These are phyloP conservation scores for Blepharisma stoltei DNA, from an alignment of 73 alveolate genomes.

Conservation along the genomic window DNA sequence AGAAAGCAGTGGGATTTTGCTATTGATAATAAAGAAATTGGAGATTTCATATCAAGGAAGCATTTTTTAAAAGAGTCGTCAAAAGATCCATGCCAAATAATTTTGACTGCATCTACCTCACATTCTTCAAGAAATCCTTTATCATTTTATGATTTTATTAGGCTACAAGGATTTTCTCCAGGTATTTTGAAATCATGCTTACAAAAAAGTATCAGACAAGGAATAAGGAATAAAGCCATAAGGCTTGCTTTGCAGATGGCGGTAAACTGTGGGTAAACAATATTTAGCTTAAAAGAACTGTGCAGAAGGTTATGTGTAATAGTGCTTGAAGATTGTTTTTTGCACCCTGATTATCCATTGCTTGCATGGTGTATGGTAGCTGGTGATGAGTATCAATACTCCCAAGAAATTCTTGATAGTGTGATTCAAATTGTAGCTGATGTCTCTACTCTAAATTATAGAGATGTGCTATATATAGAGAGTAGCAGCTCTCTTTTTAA, in stretches of 20 bases:
- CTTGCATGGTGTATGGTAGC: slow-evolving; percentile 25
- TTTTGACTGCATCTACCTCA: not conserved
- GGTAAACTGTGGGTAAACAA: slow-evolving; percentile 4
- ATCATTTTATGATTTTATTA: not conserved
- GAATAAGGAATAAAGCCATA: not conserved
- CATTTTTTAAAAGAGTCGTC: not conserved
- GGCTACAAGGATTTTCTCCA: not conserved
- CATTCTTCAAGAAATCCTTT: not conserved
- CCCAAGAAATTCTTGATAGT: slow-evolving; percentile 25
- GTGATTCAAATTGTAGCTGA: slow-evolving; percentile 13
- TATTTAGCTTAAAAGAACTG: not conserved
- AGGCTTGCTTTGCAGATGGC: not conserved
- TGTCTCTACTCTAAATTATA: not conserved
- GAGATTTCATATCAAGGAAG: not conserved
- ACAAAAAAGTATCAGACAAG: slow-evolving; percentile 1
- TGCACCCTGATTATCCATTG: slow-evolving; percentile 2
- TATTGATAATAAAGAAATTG: not conserved
- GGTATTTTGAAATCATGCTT: not conserved
- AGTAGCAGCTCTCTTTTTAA: not conserved
- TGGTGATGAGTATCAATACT: not conserved
- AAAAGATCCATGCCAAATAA: slow-evolving; percentile 10
- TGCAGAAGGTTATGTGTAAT: slow-evolving; percentile 14
- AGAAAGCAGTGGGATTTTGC: too few relatives aligned
- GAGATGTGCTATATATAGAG: not conserved
- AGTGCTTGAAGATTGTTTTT: slow-evolving; percentile 5